phyloP scores from a whole-genome alignment of 83 land plant genomes.

The Picea abies region DNA sequence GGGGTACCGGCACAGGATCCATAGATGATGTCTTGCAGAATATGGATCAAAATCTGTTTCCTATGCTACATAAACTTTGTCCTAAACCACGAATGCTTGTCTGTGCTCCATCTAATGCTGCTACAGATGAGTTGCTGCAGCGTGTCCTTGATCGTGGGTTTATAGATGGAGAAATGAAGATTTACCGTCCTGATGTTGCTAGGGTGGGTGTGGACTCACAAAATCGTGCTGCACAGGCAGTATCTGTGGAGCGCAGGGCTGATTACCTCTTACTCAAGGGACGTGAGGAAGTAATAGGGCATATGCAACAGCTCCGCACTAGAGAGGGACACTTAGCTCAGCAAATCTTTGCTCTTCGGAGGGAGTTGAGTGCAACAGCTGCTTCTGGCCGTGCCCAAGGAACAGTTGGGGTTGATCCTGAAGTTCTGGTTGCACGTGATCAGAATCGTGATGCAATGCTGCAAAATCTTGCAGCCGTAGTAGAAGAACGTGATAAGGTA shows the following conservation, averaged over 20 bases:
- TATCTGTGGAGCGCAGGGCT: conserved; percentile 97
- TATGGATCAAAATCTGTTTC: conserved; percentile 90
- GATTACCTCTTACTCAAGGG: conserved; percentile 77
- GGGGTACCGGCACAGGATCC: conserved; percentile 38
- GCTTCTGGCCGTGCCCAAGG: conserved; percentile 87
- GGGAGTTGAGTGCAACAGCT: conserved; percentile 78
- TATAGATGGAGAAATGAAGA: conserved; percentile 99
- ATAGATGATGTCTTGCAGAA: conserved; percentile 90
- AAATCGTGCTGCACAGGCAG: conserved; percentile 96
- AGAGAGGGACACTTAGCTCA: conserved; percentile 72
- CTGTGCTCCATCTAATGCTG: conserved; percentile 99
- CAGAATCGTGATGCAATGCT: conserved; percentile 81
- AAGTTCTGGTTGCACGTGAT: conserved; percentile 83
- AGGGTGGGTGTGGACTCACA: conserved; percentile 96
- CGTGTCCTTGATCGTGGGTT: conserved; percentile 98
- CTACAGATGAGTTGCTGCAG: conserved; percentile 95
- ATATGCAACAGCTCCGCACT: conserved; percentile 65
- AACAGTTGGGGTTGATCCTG: conserved; percentile 94
- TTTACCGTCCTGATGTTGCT: conserved; percentile 97
- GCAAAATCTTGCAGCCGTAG: conserved; percentile 90
- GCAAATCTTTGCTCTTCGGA: conserved; percentile 72
- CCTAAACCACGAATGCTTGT: conserved; percentile 99
- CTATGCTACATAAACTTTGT: conserved; percentile 93
- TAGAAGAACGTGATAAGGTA: conserved; percentile 88
- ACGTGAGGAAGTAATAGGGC: conserved; percentile 67